Evolutionary conservation across 257 asterid species (phyloP).

Genomic region (Eustoma russellianum): DNA sequence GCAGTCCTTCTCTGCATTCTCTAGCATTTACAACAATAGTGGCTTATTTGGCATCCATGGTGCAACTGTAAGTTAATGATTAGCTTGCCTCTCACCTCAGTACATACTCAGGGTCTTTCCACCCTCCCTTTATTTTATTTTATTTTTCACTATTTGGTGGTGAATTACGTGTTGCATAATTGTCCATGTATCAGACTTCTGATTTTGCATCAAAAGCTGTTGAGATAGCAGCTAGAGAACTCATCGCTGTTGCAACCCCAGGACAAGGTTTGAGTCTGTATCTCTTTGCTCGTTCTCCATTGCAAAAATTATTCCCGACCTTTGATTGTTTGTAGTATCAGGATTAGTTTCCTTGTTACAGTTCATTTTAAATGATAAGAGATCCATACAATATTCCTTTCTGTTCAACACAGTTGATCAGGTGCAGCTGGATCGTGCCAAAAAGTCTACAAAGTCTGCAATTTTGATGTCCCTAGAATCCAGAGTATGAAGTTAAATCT

Average conservation of each 20-base stretch:
- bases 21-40: conserved; percentile 50
- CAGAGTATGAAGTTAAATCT: conserved; percentile 43
- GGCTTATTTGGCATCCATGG: conserved; percentile 82
- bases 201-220: conserved; percentile 52
- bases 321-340: conserved; percentile 1
- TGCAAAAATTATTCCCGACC: too few species aligned
- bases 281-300: too few species aligned
- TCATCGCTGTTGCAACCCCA: conserved; percentile 53
- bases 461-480: conserved; percentile 96
- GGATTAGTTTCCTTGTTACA: conserved; percentile 1
- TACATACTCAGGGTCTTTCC: too few species aligned
- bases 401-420: conserved; percentile 43
- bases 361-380: background rate
- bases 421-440: conserved; percentile 72
- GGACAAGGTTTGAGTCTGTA: conserved; percentile 45
- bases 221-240: conserved; percentile 58
- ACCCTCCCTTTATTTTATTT: background rate
- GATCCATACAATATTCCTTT: background rate
- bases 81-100: background rate
- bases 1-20: conserved; percentile 70
- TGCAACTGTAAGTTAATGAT: conserved; percentile 45
- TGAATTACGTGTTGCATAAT: too few species aligned
- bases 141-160: background rate
- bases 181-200: conserved; percentile 35
- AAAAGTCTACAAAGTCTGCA: conserved; percentile 74